Percentiles rank a stretch among this genome's conserved stretches.
Conservation (phyloP, 352 stramenopile genomes). For the Hyaloperonospora brassicae region DNA sequence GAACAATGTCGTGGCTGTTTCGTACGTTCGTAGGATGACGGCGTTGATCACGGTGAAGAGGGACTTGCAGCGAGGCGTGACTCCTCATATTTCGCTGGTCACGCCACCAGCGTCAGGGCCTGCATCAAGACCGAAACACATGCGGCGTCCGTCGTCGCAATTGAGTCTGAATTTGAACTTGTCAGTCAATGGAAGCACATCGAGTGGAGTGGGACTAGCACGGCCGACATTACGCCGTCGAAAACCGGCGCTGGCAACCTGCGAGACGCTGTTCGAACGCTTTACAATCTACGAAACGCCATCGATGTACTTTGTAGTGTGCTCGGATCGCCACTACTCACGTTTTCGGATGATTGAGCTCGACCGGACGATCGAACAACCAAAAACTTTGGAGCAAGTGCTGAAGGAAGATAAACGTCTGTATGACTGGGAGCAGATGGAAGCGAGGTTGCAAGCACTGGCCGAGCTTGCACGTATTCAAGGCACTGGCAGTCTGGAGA, state of each 20-base stretch:
- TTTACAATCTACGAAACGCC: slow-evolving; percentile 82
- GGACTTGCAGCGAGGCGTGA: slow-evolving; percentile 56
- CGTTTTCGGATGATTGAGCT: slow-evolving; percentile 69
- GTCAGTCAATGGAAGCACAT: slow-evolving; percentile 14
- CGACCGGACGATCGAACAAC: slow-evolving; percentile 57
- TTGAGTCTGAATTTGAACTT: slow-evolving; percentile 29
- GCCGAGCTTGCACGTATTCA: slow-evolving; percentile 35
- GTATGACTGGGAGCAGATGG: slow-evolving; percentile 79
- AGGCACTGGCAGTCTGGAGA: slow-evolving; percentile 38
- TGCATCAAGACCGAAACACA: slow-evolving; percentile 22
- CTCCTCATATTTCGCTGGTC: slow-evolving; percentile 51
- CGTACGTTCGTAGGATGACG: slow-evolving; percentile 50
- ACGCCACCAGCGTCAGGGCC: slow-evolving; percentile 41
- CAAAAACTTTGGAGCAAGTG: slow-evolving; percentile 43
- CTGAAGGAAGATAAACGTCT: slow-evolving; percentile 55
- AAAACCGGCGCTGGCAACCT: slow-evolving; percentile 56
- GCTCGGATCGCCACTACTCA: slow-evolving; percentile 79
- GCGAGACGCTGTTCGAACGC: slow-evolving; percentile 62
- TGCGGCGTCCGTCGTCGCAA: slow-evolving; percentile 27
- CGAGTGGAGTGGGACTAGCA: slow-evolving; percentile 12
- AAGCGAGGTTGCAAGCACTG: slow-evolving; percentile 59
- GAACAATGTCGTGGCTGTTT: neutral
- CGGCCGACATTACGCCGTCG: slow-evolving; percentile 45
- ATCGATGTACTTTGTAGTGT: slow-evolving; percentile 68
- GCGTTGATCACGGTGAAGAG: slow-evolving; percentile 70